Evolutionary conservation across 176 grass and related monocot genomes (phyloP), one percentile per base, ranked within the genome.

Genomic region (Raddia guianensis): DNA sequence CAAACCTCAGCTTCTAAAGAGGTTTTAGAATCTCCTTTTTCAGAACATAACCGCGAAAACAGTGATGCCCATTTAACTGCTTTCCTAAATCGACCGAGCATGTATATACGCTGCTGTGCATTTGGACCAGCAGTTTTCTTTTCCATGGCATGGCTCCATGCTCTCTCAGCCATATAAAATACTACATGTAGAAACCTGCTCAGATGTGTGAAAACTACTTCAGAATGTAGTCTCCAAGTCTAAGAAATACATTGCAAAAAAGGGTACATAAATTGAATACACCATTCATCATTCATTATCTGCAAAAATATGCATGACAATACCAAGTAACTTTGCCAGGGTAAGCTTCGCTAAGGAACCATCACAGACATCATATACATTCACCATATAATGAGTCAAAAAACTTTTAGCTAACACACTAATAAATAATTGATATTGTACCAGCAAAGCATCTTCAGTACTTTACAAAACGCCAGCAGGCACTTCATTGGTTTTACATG

Each of bases 61-160:
- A 95, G 88, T 35, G 81, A 79, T 61, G 90, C 96, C 96, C 96
- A 98, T 80, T 95, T 98, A 53, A 95, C 96, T 49, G 92, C 92
- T 75, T 98, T 98, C 58, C 96, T 95, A 49, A 98, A 87, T 87
- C 96, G 87, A 86, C 96, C 96, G 65, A 98, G 75, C 82, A 98
- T 90, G 84, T 95, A 91, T 79, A 98, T 98, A 35, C 88, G 84
- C 63, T 98, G 90, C 15, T 87, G 80, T 75, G 86, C 86, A 82
- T 91, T 95, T 81, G 96, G 91, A 67, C 88, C 90, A 66, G 91
- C 96, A 68, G 96, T 89, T 86, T 89, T 95, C 86, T 98, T 98
- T 59, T 98, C 96, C 96, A 98, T 98, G 43, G 96, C 96, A 91
- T 98, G 90, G 54, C 96, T 91, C 96, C 96, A 98, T 74, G 96